Percentiles rank a stretch among this genome's conserved stretches.
These are phyloP conservation scores for Clonostachys solani DNA, from an alignment of 2,329 filamentous ascomycete genomes.

Conservation along the genomic window DNA sequence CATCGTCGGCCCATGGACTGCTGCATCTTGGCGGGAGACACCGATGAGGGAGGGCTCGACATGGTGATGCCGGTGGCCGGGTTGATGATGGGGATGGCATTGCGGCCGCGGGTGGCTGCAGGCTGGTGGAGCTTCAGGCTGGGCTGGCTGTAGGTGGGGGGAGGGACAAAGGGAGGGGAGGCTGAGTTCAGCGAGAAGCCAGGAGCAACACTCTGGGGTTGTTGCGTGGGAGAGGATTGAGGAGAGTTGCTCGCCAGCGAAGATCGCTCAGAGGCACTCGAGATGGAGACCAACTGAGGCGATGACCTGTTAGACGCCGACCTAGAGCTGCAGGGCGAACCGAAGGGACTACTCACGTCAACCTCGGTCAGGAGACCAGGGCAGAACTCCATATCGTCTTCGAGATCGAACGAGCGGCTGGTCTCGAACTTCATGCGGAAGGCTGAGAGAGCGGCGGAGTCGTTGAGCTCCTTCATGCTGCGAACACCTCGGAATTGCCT, in stretches of 20 bases:
- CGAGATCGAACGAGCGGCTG: conserved; percentile 88
- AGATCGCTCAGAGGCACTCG: conserved; percentile 89
- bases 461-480: conserved; percentile 80
- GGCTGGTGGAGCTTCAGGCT: conserved; percentile 87
- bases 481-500: conserved; percentile 83
- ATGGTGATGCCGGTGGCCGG: conserved; percentile 85
- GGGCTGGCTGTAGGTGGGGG: conserved; percentile 47
- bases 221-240: conserved; percentile 84
- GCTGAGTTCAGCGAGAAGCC: conserved; percentile 69
- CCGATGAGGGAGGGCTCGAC: conserved; percentile 78
- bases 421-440: conserved; percentile 90
- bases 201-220: conserved; percentile 73
- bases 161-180: conserved; percentile 62
- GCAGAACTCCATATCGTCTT: conserved; percentile 95
- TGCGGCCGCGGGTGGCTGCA: conserved; percentile 81
- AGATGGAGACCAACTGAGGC: conserved; percentile 79
- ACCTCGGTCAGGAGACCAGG: conserved; percentile 87
- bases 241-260: conserved; percentile 94
- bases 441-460: conserved; percentile 68
- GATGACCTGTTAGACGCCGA: neutral
- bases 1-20: conserved; percentile 48
- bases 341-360: conserved; percentile 62
- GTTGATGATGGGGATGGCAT: conserved; percentile 97
- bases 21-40: conserved; percentile 59
- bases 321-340: conserved; percentile 1